Evolutionary conservation across 345 rosid genomes (phyloP), one percentile per base, ranked within the genome.

Genomic region (Schrenkiella parvula): DNA sequence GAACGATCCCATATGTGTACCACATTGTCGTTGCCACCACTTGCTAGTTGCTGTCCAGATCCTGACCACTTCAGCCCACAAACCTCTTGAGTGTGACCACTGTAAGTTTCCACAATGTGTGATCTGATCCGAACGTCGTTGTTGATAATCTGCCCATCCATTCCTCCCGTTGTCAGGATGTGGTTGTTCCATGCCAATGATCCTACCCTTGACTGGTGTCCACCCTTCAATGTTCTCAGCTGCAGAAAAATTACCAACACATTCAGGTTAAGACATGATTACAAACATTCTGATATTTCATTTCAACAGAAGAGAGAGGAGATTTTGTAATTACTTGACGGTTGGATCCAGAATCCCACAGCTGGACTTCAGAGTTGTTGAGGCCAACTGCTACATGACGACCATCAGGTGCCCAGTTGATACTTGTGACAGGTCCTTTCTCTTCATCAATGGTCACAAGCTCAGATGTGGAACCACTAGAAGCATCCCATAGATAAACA

Each of bases 1-100:
- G 81, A 78, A 42, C 83, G 79, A 66, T 84, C 88, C 88, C 88
- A 84, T 53, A 84, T 76, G 64, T 74, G 78, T 11, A 84, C 76
- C 15, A 77, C 63, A 19, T 71, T 71, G 69, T 77, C 80, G 26
- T 77, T 71, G 50, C 80, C 72, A 70, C 88, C 88, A 50, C 85
- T 84, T 0, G 88, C 85, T 59, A 84, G 77, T 26, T 84, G 82
- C 23, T 74, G 80, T 29, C 86, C 82, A 21, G 88, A 84, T 37
- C 71, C 84, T 43, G 88, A 84, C 88, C 88, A 84, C 69, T 82
- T 84, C 0, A 82, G 71, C 10, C 88, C 88, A 61, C 88, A 84
- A 1, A 84, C 71, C 23, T 80, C 86, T 34, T 84, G 85, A 5
- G 53, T 67, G 73, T 84, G 84, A 23, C 86, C 86, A 1, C 83